Evolutionary conservation across 2,329 filamentous ascomycete genomes (phyloP).

Genomic region (Colletotrichum spinosum): DNA sequence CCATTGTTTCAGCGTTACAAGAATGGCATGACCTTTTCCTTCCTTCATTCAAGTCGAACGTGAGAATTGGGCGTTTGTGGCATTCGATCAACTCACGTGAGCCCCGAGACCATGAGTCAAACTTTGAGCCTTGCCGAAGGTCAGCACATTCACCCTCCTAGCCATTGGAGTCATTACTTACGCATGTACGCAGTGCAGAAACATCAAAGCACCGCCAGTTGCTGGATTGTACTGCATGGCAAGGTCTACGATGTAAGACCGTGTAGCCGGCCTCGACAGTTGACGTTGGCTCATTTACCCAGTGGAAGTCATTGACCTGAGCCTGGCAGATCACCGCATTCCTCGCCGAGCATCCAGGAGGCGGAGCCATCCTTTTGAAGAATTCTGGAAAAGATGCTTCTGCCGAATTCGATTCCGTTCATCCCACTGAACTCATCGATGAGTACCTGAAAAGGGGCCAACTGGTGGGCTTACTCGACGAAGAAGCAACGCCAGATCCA

Average conservation of each 20-base stretch:
- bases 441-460: conserved; percentile 77
- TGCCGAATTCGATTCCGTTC: conserved; percentile 87
- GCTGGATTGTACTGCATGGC: conserved; percentile 86
- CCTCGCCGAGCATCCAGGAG: conserved; percentile 80
- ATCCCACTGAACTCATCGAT: conserved; percentile 83
- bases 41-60: not conserved
- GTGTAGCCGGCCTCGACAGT: not conserved
- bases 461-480: conserved; percentile 77
- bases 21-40: not conserved
- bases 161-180: not conserved
- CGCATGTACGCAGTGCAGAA: conserved; percentile 70
- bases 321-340: conserved; percentile 67
- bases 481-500: conserved; percentile 41
- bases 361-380: conserved; percentile 81
- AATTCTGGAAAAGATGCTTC: conserved; percentile 85
- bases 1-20: conserved; percentile 1
- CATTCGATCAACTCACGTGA: not conserved
- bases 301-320: not conserved
- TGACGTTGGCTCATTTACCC: not conserved
- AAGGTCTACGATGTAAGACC: conserved; percentile 82
- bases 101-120: conserved; percentile 3
- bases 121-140: conserved; percentile 11
- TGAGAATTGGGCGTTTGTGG: not conserved
- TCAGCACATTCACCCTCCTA: not conserved
- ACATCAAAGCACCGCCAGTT: conserved; percentile 79